Percentiles rank a stretch among this genome's conserved stretches.
Conservation (phyloP, 306 rosid genomes). For the Calophaca sinica region DNA sequence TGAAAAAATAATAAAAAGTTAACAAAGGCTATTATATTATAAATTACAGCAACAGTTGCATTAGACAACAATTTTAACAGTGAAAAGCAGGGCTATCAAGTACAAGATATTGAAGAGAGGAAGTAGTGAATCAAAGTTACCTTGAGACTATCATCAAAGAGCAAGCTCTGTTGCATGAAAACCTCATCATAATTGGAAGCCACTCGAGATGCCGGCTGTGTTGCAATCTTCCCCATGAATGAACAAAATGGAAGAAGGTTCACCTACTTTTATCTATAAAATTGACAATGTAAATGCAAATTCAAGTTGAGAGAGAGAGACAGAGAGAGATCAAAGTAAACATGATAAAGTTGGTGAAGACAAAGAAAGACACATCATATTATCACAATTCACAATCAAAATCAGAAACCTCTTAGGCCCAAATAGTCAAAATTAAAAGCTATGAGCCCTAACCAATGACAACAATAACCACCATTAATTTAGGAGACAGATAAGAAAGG, state of each 20-base stretch:
- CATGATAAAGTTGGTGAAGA: too few relatives aligned
- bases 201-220: slow-evolving; percentile 58
- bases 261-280: slow-evolving; percentile 21
- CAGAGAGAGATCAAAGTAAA: too few relatives aligned
- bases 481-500: too few relatives aligned
- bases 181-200: slow-evolving; percentile 90
- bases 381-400: too few relatives aligned
- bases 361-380: too few relatives aligned
- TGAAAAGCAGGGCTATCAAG: too few relatives aligned
- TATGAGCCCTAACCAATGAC: too few relatives aligned
- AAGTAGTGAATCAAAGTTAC: slow-evolving; percentile 38
- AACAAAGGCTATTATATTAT: neutral
- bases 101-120: too few relatives aligned
- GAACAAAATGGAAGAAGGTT: slow-evolving; percentile 42
- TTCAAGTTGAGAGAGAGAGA: slow-evolving; percentile 20
- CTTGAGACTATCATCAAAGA: slow-evolving; percentile 94
- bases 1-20: slow-evolving; percentile 30
- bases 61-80: too few relatives aligned
- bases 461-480: too few relatives aligned
- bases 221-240: slow-evolving; percentile 63
- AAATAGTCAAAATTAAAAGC: too few relatives aligned
- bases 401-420: too few relatives aligned
- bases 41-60: neutral
- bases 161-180: slow-evolving; percentile 93
- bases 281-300: slow-evolving; percentile 30